Percentiles rank a stretch among this genome's conserved stretches.
phyloP scores from a whole-genome alignment of 805 yeast species.

The Candida awuae region DNA sequence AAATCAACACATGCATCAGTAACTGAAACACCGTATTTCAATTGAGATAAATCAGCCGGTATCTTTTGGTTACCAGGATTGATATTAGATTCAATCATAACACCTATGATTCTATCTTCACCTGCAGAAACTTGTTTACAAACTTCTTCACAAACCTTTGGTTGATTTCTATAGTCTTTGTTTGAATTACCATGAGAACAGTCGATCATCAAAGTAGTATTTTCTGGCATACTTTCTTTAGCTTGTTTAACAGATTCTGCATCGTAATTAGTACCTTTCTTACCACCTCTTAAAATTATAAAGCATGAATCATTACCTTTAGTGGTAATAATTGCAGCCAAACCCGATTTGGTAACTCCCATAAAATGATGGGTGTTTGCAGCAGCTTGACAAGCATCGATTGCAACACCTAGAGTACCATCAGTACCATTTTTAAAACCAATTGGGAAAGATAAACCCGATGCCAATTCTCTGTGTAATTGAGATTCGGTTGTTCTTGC shows the following conservation, averaged over 20 bases:
- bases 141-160: conserved; percentile 76
- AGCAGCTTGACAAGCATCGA: conserved; percentile 92
- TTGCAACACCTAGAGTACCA: conserved; percentile 85
- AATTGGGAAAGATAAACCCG: conserved; percentile 96
- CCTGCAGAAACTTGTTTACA: conserved; percentile 79
- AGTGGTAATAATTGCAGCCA: conserved; percentile 93
- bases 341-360: conserved; percentile 96
- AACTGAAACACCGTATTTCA: conserved; percentile 90
- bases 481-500: conserved; percentile 99
- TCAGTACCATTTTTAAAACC: conserved; percentile 99
- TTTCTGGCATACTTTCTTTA: conserved; percentile 46
- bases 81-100: conserved; percentile 92
- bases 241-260: conserved; percentile 68
- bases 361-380: conserved; percentile 88
- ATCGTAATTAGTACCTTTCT: conserved; percentile 88
- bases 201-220: conserved; percentile 75
- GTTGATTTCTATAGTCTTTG: conserved; percentile 93
- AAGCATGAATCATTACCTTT: conserved; percentile 93
- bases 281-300: conserved; percentile 94
- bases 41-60: conserved; percentile 49
- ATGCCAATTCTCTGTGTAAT: conserved; percentile 93
- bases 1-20: conserved; percentile 96
- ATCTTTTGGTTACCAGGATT: conserved; percentile 86
- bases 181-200: conserved; percentile 97
- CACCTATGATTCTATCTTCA: conserved; percentile 75